These are phyloP conservation scores for Plasmodium adleri DNA, from an alignment of 169 alveolate species.

Conservation along the genomic window DNA sequence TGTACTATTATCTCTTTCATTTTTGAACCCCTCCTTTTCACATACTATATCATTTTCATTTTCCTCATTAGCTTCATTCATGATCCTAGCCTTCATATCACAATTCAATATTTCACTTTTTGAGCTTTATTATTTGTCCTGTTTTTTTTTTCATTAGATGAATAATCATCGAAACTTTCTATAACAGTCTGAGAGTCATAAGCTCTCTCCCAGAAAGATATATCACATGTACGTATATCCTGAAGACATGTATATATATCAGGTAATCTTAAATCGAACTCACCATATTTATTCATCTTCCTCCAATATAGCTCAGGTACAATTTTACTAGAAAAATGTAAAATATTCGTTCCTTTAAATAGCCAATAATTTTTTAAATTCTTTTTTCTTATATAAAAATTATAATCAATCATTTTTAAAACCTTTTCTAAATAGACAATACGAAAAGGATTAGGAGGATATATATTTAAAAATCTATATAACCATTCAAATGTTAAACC, in stretches of 20 bases:
- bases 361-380: slow-evolving; percentile 87
- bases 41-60: neutral
- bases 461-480: slow-evolving; percentile 87
- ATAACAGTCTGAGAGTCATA: slow-evolving; percentile 56
- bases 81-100: neutral
- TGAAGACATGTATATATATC: slow-evolving; percentile 75
- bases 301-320: slow-evolving; percentile 87
- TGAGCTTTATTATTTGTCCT: neutral
- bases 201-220: slow-evolving; percentile 51
- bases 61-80: neutral
- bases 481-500: slow-evolving; percentile 92
- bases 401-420: slow-evolving; percentile 88
- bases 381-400: slow-evolving; percentile 81
- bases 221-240: slow-evolving; percentile 72
- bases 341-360: slow-evolving; percentile 87
- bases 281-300: slow-evolving; percentile 84
- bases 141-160: slow-evolving; percentile 4
- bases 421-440: slow-evolving; percentile 89
- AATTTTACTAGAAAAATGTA: slow-evolving; percentile 80
- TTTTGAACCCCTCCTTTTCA: too few species aligned
- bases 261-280: slow-evolving; percentile 79
- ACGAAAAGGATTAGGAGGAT: slow-evolving; percentile 91
- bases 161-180: slow-evolving; percentile 54
- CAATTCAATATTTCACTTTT: too few species aligned
- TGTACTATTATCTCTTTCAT: too few species aligned